Base-by-base conservation (phyloP, 2,329 filamentous ascomycete genomes). In the Xylariaceae sp. region DNA sequence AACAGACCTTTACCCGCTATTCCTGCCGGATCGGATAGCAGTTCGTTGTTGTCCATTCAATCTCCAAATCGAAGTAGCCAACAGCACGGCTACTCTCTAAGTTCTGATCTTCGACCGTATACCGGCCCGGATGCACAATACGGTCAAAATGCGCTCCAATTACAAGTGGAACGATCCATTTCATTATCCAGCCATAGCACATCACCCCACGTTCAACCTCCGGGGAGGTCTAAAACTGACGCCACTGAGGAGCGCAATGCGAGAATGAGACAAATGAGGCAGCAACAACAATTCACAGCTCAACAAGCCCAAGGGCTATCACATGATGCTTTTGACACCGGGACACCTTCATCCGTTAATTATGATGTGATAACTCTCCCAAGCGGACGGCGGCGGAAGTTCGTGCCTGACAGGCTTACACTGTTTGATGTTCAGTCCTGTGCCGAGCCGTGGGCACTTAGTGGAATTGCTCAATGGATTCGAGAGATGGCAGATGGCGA, bases 151-250 rank as follows among this genome's bases (percentile, higher is more conserved):
- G 72, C 72, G 61, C 73, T 75, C 42, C 73, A 75, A 50, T 68
- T 73, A 50, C 74, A 77, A 44, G 79, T 81, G 1, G 82, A 85
- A 61, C 80, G 90, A 65, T 94, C 89, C 4, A 88, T 89, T 35
- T 97, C 92, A 32, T 72, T 97, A 54, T 85, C 88, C 3, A 90
- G 84, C 60, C 89, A 95, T 68, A 89, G 85, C 66, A 89, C 86
- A 59, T 88, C 88, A 6, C 91, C 91, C 35, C 81, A 85, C 55
- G 80, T 92, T 32, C 81, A 88, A 60, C 81, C 91, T 32, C 91
- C 94, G n/a, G 86, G 89, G 40, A 83, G 94, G 55, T 96, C 94
- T 37, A 91, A 95, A 71, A 99, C 94, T 6, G 94, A 99, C 73
- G 91, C 91, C 40, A 88, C 95, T 40, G 86, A 86, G 59, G 81